Conservation (phyloP, 495 filamentous ascomycete genomes). For the Venustampulla echinocandica region DNA sequence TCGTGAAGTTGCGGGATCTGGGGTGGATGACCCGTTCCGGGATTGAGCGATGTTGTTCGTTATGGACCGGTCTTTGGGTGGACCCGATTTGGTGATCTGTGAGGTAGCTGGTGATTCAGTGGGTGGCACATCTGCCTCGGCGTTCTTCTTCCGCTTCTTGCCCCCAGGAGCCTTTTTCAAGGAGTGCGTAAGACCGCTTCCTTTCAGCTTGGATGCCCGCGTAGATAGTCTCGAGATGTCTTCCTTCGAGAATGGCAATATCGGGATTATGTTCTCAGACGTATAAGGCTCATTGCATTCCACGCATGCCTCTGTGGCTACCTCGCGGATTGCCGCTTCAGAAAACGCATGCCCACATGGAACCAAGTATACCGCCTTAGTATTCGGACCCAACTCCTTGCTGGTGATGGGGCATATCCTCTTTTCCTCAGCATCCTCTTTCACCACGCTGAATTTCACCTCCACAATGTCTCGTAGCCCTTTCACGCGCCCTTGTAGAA, state of each 20-base stretch:
- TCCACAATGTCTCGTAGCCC: slow-evolving; percentile 82
- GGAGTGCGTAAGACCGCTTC: slow-evolving; percentile 70
- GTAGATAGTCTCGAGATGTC: slow-evolving; percentile 61
- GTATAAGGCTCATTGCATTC: slow-evolving; percentile 72
- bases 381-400: slow-evolving; percentile 71
- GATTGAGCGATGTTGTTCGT: slow-evolving; percentile 6
- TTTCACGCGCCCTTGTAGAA: slow-evolving; percentile 64
- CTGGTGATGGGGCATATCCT: slow-evolving; percentile 75
- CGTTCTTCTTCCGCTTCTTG: slow-evolving; percentile 57
- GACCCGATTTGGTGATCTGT: slow-evolving; percentile 7
- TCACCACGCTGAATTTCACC: slow-evolving; percentile 55
- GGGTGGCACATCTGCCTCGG: slow-evolving; percentile 22
- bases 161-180: slow-evolving; percentile 69
- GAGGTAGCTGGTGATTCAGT: slow-evolving; percentile 19
- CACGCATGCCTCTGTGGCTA: slow-evolving; percentile 43
- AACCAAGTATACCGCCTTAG: slow-evolving; percentile 80
- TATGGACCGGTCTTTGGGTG: slow-evolving; percentile 5
- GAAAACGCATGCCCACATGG: slow-evolving; percentile 95
- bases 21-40: slow-evolving; percentile 24
- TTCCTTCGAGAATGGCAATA: slow-evolving; percentile 60
- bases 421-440: slow-evolving; percentile 36
- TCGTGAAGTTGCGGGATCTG: slow-evolving; percentile 23
- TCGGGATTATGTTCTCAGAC: slow-evolving; percentile 69
- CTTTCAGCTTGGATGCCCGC: slow-evolving; percentile 56
- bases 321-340: slow-evolving; percentile 72